A percentile compares a stretch with the other conserved stretches of the same genome.
Conservation (phyloP, 2,329 filamentous ascomycete genomes). For the Microthyrium microscopicum region DNA sequence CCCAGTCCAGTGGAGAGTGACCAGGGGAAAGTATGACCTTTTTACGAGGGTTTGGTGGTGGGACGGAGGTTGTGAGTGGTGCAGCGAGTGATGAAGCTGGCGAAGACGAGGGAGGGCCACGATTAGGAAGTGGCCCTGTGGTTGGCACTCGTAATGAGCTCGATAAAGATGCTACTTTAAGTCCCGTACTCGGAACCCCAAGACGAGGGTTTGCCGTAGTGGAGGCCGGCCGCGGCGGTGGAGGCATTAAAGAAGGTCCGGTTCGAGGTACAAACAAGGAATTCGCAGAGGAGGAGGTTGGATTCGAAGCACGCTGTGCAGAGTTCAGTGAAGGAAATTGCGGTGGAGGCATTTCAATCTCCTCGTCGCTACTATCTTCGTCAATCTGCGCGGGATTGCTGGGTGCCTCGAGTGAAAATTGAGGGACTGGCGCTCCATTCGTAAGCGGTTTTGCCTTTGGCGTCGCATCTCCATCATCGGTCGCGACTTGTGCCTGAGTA, state of each 20-base stretch:
- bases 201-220: conserved; percentile 12
- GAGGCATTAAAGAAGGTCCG: conserved; percentile 17
- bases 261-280: conserved; percentile 8
- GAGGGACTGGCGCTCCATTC: conserved; percentile 10
- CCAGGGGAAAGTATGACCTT: conserved; percentile 77
- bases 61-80: conserved; percentile 12
- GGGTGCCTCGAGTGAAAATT: conserved; percentile 20
- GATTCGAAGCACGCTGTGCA: conserved; percentile 24
- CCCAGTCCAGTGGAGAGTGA: conserved; percentile 93
- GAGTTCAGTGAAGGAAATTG: conserved; percentile 30
- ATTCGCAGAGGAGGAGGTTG: conserved; percentile 2
- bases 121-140: conserved; percentile 32
- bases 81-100: conserved; percentile 22
- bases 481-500: not conserved
- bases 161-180: conserved; percentile 13
- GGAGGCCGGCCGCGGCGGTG: conserved; percentile 17
- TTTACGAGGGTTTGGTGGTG: conserved; percentile 28
- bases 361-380: conserved; percentile 15
- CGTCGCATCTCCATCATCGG: conserved; percentile 5
- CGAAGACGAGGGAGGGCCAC: conserved; percentile 22
- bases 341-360: conserved; percentile 22
- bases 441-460: conserved; percentile 7
- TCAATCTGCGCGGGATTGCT: conserved; percentile 12
- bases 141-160: conserved; percentile 25
- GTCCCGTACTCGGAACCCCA: too few relatives aligned